These are phyloP conservation scores for Wickerhamiella allomyrinae DNA, from an alignment of 805 yeast species.

Conservation along the genomic window DNA sequence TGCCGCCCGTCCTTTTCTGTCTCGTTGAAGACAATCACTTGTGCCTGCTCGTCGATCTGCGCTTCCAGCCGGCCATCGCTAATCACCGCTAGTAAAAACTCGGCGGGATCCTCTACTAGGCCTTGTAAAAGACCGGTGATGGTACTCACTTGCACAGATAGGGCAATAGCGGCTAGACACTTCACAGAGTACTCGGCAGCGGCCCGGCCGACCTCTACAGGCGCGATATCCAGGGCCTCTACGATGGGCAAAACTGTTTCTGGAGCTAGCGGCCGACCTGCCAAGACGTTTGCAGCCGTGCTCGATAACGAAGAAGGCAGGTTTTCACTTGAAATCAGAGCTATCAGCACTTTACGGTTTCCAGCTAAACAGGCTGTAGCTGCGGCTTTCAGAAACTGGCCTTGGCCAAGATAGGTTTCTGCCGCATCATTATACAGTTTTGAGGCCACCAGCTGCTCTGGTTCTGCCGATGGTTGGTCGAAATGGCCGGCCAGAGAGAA, in stretches of 20 bases:
- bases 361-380: not conserved
- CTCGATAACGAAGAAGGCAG: not conserved
- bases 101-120: constrained; percentile 4
- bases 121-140: constrained; percentile 3
- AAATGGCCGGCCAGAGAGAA: constrained; percentile 1
- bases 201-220: not conserved
- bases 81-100: constrained; percentile 9
- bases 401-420: not conserved
- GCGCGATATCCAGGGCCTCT: not conserved
- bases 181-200: constrained; percentile 14
- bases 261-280: not conserved
- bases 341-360: not conserved
- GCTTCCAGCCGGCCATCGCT: constrained; percentile 8
- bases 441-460: not conserved
- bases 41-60: constrained; percentile 11
- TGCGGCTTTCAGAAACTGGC: not conserved
- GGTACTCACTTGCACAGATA: constrained; percentile 8
- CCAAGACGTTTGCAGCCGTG: not conserved
- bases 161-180: constrained; percentile 9
- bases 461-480: not conserved
- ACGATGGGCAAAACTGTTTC: not conserved
- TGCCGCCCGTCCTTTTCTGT: constrained; percentile 1
- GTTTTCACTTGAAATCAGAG: not conserved
- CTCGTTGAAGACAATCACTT: constrained; percentile 6
- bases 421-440: not conserved